Evolutionary conservation across 495 filamentous ascomycete genomes (phyloP).

Genomic region (Lepraria neglecta): DNA sequence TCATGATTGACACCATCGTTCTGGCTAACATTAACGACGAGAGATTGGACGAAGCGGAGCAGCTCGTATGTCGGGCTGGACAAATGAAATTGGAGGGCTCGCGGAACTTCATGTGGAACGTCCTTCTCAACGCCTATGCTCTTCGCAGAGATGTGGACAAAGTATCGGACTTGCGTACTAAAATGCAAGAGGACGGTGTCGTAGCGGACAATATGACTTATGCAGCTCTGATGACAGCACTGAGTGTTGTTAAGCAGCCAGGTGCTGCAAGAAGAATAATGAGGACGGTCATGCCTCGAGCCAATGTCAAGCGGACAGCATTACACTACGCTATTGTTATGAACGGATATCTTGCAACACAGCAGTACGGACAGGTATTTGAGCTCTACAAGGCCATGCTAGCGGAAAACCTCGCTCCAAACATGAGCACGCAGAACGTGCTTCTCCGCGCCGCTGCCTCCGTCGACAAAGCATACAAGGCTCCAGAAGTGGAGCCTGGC

Average conservation of each 20-base stretch:
- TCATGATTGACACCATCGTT: constrained; percentile 60
- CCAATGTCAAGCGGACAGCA: constrained; percentile 51
- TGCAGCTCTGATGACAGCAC: constrained; percentile 62
- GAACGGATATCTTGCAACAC: constrained; percentile 51
- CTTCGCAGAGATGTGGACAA: constrained; percentile 54
- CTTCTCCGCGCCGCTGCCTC: constrained; percentile 38
- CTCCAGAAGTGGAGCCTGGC: constrained; percentile 26
- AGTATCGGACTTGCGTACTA: constrained; percentile 52
- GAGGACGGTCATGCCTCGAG: constrained; percentile 49
- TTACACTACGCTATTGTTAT: constrained; percentile 75
- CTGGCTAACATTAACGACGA: constrained; percentile 63
- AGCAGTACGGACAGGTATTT: constrained; percentile 48
- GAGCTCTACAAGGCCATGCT: constrained; percentile 48
- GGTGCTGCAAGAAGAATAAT: constrained; percentile 63
- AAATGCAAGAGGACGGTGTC: constrained; percentile 55
- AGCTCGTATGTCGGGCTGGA: constrained; percentile 45
- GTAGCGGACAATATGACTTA: constrained; percentile 66
- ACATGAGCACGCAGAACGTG: constrained; percentile 44
- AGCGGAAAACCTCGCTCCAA: constrained; percentile 37
- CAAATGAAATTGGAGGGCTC: constrained; percentile 38
- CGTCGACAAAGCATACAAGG: constrained; percentile 30
- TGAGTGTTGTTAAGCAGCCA: constrained; percentile 54
- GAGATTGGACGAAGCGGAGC: constrained; percentile 53
- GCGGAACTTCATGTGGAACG: constrained; percentile 69
- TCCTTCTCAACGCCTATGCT: constrained; percentile 62